Evolutionary conservation across 306 rosid genomes (phyloP), one percentile per base, ranked within the genome.

Genomic region (Gastrolobium bilobum): DNA sequence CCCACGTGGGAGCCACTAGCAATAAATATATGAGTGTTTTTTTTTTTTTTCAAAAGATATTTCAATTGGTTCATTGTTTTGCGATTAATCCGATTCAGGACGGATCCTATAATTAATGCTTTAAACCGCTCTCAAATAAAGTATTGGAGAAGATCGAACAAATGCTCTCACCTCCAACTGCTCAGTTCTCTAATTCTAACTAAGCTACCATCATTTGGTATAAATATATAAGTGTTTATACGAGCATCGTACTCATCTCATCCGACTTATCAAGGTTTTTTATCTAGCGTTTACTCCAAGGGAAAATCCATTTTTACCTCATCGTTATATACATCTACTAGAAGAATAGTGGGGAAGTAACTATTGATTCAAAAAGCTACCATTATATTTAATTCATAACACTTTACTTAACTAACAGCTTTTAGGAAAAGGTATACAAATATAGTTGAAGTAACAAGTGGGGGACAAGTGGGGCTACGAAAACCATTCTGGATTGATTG

Each of bases 391-490:
- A 73, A 33, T 31, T 58, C 15, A 44, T 52, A 58, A 60, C 5
- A 58, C 20, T 46, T 44, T 75, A 15, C 13, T n/a, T 33, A 20
- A 40, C 31, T 10, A 43, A 39, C 34, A 59, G 2, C 46, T 73
- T 65, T 44, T 43, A 54, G 52, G 52, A 65, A 63, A 80, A 64
- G 40, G 39, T 51, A 43, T 42, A 52, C 0, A 68, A 1, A 35
- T 11, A 60, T 37, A 46, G 9, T 43, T 70, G 56, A 48, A 80
- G 69, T 67, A 62, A 30, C 6, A 83, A 79, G 87, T 90, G 88
- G 91, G 87, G 67, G 44, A 84, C 91, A 87, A 56, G 91, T 89
- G 85, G 88, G 91, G 91, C 84, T 43, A 40, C 42, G 30, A 73
- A 75, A 77, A 77, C 77, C 64, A 71, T 82, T 51, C 30, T 30